phyloP scores from a whole-genome alignment of 176 grass and related monocot species.

The Thalia dealbata region DNA sequence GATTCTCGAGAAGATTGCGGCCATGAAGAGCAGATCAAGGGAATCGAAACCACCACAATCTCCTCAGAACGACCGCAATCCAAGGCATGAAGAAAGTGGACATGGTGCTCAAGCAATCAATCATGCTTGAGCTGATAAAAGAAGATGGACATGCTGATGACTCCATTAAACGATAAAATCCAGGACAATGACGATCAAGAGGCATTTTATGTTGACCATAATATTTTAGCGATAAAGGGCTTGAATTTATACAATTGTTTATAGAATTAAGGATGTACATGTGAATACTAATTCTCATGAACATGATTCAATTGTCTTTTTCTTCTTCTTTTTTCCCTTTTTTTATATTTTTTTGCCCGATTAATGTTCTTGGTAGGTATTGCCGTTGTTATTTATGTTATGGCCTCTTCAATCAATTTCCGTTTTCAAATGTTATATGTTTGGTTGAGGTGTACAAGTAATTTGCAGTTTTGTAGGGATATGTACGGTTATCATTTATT shows the following conservation, averaged over 20 bases:
- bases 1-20: background rate
- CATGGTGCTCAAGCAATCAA: background rate
- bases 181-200: too few species aligned
- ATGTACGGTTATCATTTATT: too few species aligned
- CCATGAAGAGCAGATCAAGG: constrained; percentile 18
- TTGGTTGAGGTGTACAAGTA: too few species aligned
- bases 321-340: too few species aligned
- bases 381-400: too few species aligned
- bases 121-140: background rate
- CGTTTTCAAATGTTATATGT: too few species aligned
- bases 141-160: too few species aligned
- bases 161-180: too few species aligned
- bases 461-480: too few species aligned
- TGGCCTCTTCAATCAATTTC: too few species aligned
- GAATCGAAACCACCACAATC: constrained; percentile 26
- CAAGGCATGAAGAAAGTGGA: background rate
- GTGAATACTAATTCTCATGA: background rate
- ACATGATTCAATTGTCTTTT: background rate
- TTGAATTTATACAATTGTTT: background rate
- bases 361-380: too few species aligned
- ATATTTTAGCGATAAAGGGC: background rate
- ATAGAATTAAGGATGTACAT: background rate
- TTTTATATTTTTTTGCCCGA: too few species aligned
- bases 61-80: constrained; percentile 1
- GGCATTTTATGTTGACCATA: background rate